These are phyloP conservation scores for Galerina marginata DNA, from an alignment of 768 basidiomycete species.

Conservation along the genomic window DNA sequence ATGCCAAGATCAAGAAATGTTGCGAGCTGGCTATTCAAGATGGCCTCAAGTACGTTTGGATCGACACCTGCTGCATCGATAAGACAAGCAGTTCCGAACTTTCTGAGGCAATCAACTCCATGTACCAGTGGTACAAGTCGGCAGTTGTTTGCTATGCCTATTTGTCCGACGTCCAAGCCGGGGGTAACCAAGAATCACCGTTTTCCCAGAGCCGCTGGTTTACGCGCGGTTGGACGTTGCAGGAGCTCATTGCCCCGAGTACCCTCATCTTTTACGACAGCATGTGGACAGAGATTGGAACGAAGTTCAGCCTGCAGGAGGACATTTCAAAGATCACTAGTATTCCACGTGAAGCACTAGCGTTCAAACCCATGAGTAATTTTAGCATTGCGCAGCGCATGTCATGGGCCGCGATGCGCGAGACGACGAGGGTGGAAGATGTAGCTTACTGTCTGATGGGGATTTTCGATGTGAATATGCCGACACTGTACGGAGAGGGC, in stretches of 20 bases:
- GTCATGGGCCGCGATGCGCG: background rate
- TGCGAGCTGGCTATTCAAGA: slow-evolving; percentile 6
- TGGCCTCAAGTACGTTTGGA: slow-evolving; percentile 11
- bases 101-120: background rate
- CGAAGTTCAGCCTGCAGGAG: background rate
- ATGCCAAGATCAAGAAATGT: slow-evolving; percentile 13
- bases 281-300: background rate
- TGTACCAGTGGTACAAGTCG: background rate
- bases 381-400: background rate
- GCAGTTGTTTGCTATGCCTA: slow-evolving; percentile 12
- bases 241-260: slow-evolving; percentile 16
- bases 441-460: background rate
- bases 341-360: background rate
- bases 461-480: background rate
- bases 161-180: slow-evolving; percentile 5
- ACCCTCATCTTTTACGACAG: slow-evolving; percentile 12
- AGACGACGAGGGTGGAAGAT: background rate
- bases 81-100: slow-evolving; percentile 19
- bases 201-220: slow-evolving; percentile 14
- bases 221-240: slow-evolving; percentile 19
- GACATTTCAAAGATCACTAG: background rate
- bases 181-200: background rate
- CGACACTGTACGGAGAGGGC: background rate
- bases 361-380: background rate
- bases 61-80: slow-evolving; percentile 21